Base-by-base conservation (phyloP, 2,329 filamentous ascomycete genomes). In the Fusarium anthophilum region DNA sequence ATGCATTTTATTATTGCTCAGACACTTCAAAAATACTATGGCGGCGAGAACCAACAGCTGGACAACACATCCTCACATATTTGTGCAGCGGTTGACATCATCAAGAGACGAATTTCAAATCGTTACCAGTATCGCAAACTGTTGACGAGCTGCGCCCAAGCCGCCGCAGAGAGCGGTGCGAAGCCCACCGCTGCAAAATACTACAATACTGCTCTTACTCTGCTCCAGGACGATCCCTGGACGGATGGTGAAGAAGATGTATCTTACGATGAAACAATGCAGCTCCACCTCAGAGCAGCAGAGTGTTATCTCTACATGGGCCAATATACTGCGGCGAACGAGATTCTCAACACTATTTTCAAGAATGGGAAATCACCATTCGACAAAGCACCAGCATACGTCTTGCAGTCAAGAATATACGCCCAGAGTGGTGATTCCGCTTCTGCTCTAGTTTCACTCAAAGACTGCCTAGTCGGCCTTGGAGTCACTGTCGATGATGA, bases 1-100 rank as follows among this genome's bases (percentile, higher is more conserved):
- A 98, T 98, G 95, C 95, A 98, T 82, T 98, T 95, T 77, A 91
- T 95, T 51, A 94, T 98, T 77, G 93, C 94, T 0, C 92, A 94
- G 79, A 92, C 92, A 0, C 89, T 98, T 74, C 90, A 95, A 81
- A 93, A 93, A 75, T 92, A 95, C 76, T 90, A 89, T 69, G 79
- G 85, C 13, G 82, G 88, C 30, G 91, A 94, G 68, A 86, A 89
- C 4, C 87, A 87, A 56, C 87, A 88, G 32, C 87, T 91, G 18
- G 95, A 97, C 78, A 91, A 90, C 67, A 92, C 92, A 68, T 94
- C 94, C 28, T 89, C 91, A 10, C 96, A 98, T 80, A 92, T 98
- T 8, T 95, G 94, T 79, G 90, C 93, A 74, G 91, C 93, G 4
- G 88, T 93, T 32, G 88, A 91, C 41, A 90, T 96, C 32, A 94